phyloP scores from a whole-genome alignment of 805 yeast genomes.

The Suhomyces kilbournensis region DNA sequence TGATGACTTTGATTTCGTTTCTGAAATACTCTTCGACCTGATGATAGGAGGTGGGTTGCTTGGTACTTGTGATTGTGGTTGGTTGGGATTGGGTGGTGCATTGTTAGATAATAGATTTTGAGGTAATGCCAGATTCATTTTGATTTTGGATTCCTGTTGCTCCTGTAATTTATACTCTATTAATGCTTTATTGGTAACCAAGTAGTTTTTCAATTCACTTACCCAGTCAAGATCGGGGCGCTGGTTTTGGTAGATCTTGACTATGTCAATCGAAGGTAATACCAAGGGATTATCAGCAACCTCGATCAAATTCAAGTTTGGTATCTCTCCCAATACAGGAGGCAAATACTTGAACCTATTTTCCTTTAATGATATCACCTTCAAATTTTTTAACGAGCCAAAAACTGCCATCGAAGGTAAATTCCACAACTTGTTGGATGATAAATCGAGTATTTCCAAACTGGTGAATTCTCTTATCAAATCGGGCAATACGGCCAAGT shows the following conservation, averaged over 20 bases:
- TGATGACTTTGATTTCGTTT: slow-evolving; percentile 45
- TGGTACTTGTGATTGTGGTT: slow-evolving; percentile 4
- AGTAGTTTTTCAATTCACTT: slow-evolving; percentile 36
- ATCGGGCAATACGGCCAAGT: slow-evolving; percentile 51
- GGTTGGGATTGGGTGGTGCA: neutral
- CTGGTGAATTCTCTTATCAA: slow-evolving; percentile 31
- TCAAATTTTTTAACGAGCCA: slow-evolving; percentile 39
- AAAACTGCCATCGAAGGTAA: slow-evolving; percentile 35
- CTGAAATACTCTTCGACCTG: slow-evolving; percentile 32
- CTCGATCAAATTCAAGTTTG: slow-evolving; percentile 55
- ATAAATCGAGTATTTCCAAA: slow-evolving; percentile 65
- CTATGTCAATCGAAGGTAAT: slow-evolving; percentile 40
- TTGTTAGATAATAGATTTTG: neutral
- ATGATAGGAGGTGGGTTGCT: slow-evolving; percentile 16
- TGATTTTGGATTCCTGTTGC: slow-evolving; percentile 8
- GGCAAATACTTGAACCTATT: slow-evolving; percentile 58
- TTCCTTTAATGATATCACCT: slow-evolving; percentile 58
- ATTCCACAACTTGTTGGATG: slow-evolving; percentile 49
- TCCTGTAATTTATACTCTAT: slow-evolving; percentile 27
- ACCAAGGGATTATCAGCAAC: slow-evolving; percentile 60
- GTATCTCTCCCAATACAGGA: slow-evolving; percentile 48
- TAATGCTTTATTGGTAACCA: slow-evolving; percentile 30
- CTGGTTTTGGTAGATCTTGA: slow-evolving; percentile 33
- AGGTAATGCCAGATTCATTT: slow-evolving; percentile 6
- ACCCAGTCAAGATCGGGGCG: slow-evolving; percentile 46